These are phyloP conservation scores for Hypoxylon rubiginosum DNA, from an alignment of 2,329 filamentous ascomycete species.

Conservation along the genomic window DNA sequence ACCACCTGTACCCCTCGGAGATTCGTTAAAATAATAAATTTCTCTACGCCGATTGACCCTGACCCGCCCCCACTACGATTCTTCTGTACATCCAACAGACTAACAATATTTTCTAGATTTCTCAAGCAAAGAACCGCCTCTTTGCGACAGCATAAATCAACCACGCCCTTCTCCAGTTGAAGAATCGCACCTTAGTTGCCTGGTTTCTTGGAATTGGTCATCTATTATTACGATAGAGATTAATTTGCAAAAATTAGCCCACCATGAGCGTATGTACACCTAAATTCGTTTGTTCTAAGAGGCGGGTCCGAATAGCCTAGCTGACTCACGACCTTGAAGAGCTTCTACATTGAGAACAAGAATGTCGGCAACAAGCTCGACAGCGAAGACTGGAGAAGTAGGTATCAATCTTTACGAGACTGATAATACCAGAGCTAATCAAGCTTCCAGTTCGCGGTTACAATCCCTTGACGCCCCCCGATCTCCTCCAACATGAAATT, in stretches of 20 bases:
- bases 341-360: conserved; percentile 82
- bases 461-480: conserved; percentile 92
- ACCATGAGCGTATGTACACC: conserved; percentile 48
- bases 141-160: conserved; percentile 27
- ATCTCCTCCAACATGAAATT: conserved; percentile 96
- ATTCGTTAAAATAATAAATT: conserved; percentile 28
- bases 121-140: conserved; percentile 18
- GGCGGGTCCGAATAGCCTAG: not conserved
- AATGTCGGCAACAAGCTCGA: conserved; percentile 80
- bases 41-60: conserved; percentile 12
- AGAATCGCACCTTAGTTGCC: conserved; percentile 23
- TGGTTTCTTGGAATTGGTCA: conserved; percentile 1
- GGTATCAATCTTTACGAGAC: conserved; percentile 48
- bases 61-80: conserved; percentile 41
- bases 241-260: conserved; percentile 10
- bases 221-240: conserved; percentile 3
- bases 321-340: conserved; percentile 56
- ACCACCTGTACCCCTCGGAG: conserved; percentile 37
- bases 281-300: conserved; percentile 7
- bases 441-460: conserved; percentile 78
- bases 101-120: conserved; percentile 38
- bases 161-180: conserved; percentile 16
- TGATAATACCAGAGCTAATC: conserved; percentile 21
- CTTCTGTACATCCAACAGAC: conserved; percentile 13
- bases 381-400: conserved; percentile 88